Conservation (phyloP, 2,329 filamentous ascomycete genomes). For the Trichophyton schoenleinii region DNA sequence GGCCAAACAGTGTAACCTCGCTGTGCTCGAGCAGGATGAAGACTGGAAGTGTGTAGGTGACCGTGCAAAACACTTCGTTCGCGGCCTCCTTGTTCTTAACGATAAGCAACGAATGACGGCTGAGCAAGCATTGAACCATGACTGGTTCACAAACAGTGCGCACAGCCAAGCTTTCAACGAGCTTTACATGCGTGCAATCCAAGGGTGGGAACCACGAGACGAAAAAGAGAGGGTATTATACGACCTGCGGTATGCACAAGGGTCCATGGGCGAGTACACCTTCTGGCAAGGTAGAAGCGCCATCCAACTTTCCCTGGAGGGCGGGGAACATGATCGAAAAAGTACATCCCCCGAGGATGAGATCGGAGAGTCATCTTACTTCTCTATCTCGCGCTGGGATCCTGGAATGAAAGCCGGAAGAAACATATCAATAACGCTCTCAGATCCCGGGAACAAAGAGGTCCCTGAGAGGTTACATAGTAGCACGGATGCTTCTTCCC, state of each 20-base stretch:
- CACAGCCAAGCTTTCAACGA: constrained; percentile 38
- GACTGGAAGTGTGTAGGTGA: constrained; percentile 33
- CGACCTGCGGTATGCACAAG: not conserved
- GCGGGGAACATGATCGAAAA: not conserved
- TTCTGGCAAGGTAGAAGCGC: constrained; percentile 1
- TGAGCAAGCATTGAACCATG: constrained; percentile 41
- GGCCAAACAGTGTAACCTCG: constrained; percentile 32
- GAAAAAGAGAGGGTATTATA: not conserved
- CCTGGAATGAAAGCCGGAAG: not conserved
- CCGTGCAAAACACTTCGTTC: constrained; percentile 43
- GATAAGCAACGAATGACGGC: constrained; percentile 41
- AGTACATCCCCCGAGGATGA: not conserved
- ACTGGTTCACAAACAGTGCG: constrained; percentile 44
- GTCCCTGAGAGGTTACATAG: not conserved
- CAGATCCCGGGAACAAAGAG: not conserved
- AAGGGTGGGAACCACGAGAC: constrained; percentile 38
- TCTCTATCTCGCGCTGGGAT: not conserved
- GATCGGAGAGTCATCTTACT: not conserved
- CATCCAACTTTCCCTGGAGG: not conserved
- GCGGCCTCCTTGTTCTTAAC: constrained; percentile 38
- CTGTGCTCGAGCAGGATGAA: constrained; percentile 31
- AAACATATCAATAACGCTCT: not conserved
- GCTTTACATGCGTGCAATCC: constrained; percentile 38
- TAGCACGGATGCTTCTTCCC: not conserved
- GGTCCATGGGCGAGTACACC: constrained; percentile 3